Evolutionary conservation across 768 basidiomycete genomes (phyloP).

Genomic region (Lactarius vividus): DNA sequence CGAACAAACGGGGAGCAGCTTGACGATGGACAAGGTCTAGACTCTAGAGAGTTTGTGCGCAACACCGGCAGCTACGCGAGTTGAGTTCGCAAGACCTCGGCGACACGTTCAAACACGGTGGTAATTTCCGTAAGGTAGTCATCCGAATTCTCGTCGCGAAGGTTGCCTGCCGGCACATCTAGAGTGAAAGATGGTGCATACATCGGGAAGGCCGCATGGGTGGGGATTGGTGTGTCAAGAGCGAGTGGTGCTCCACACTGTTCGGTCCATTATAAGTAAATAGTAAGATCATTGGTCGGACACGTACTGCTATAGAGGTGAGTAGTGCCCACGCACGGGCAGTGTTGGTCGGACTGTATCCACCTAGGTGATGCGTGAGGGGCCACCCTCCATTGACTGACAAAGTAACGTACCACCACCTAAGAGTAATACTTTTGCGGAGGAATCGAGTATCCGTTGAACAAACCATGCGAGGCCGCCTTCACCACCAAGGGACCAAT

Average conservation of each 20-base stretch:
- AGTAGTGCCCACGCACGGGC: slow-evolving; percentile 86
- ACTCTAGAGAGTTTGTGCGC: not conserved
- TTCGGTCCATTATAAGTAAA: slow-evolving; percentile 4
- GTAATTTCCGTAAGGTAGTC: slow-evolving; percentile 52
- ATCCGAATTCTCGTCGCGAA: slow-evolving; percentile 68
- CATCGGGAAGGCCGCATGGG: slow-evolving; percentile 66
- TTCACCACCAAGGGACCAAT: slow-evolving; percentile 59
- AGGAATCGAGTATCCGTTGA: slow-evolving; percentile 46
- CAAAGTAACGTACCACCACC: slow-evolving; percentile 58
- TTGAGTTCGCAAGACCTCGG: slow-evolving; percentile 22
- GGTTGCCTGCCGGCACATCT: slow-evolving; percentile 69
- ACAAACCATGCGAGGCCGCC: slow-evolving; percentile 71
- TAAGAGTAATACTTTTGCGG: slow-evolving; percentile 65
- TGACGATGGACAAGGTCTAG: not conserved
- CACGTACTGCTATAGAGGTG: slow-evolving; percentile 68
- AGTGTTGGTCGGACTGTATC: slow-evolving; percentile 79
- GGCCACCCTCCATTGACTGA: not conserved
- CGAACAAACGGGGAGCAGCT: not conserved
- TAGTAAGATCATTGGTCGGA: not conserved
- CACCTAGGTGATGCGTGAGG: slow-evolving; percentile 46
- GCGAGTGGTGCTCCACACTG: slow-evolving; percentile 56
- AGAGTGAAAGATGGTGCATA: slow-evolving; percentile 83
- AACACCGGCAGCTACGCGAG: not conserved
- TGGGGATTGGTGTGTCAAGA: slow-evolving; percentile 67
- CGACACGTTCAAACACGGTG: slow-evolving; percentile 28